These are phyloP conservation scores for Microstegium vimineum DNA, from an alignment of 176 grass and related monocot genomes.

Conservation along the genomic window DNA sequence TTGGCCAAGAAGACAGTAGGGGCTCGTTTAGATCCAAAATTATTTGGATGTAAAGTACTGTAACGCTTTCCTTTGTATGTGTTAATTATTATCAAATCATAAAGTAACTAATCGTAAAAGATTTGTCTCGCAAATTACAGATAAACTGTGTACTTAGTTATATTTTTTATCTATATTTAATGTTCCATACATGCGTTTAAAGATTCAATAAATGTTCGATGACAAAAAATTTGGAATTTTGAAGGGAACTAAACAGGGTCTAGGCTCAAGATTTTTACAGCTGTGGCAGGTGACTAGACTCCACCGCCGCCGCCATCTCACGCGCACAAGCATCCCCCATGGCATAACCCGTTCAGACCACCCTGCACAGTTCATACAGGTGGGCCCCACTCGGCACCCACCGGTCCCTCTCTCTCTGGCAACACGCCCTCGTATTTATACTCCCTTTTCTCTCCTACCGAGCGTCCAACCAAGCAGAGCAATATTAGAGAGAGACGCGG, in stretches of 20 bases:
- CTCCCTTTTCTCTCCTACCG: background rate
- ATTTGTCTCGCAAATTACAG: too few relatives aligned
- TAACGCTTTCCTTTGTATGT: too few relatives aligned
- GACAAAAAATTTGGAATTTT: too few relatives aligned
- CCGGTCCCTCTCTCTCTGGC: background rate
- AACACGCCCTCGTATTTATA: conserved; percentile 19
- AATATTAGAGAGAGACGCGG: background rate
- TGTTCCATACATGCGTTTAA: too few relatives aligned
- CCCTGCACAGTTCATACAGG: background rate
- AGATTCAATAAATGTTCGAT: too few relatives aligned
- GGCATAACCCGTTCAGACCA: background rate
- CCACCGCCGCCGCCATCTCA: background rate
- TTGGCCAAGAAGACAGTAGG: background rate
- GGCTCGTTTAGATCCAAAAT: too few relatives aligned
- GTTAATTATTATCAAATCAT: too few relatives aligned
- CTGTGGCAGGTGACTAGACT: background rate
- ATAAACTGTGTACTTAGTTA: too few relatives aligned
- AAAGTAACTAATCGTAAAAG: too few relatives aligned
- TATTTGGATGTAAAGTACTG: too few relatives aligned
- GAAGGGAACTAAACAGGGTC: too few relatives aligned
- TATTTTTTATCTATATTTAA: too few relatives aligned
- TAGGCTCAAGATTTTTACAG: conserved; percentile 3
- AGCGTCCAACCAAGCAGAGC: background rate
- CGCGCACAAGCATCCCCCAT: background rate
- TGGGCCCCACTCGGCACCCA: background rate